Base-by-base conservation (phyloP, 176 grass and related monocot genomes). In the Bromus sterilis region DNA sequence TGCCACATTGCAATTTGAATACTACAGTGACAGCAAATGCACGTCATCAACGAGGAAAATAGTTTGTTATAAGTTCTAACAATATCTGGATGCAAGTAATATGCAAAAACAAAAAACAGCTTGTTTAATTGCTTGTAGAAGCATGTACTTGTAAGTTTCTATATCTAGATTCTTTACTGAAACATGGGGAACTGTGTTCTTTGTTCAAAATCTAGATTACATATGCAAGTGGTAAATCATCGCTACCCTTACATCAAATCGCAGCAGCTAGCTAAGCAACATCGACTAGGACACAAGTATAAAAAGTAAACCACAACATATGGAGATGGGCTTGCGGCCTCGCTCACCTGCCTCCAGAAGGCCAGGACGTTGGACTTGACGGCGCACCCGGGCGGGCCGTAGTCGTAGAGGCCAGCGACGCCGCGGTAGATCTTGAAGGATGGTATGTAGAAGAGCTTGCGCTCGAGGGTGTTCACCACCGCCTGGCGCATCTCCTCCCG, bases 371-470 rank as follows among this genome's bases (percentile, higher is more conserved):
- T 95, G 49, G 93, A 82, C 64, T 93, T 95, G 49, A 93, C 90
- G 67, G 87, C 90, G 73, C 93, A 95, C 0, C 93, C 93, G 0
- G 93, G 90, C 26, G 93, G 93, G 2, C 93, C 93, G 36, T 95
- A 95, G 41, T 95, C 93, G 40, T 95, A 95, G 4, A 95, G 85
- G 13, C 93, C 93, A 1, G 93, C 93, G n/a, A 95, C 90, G 20
- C 93, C 93, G 64, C 93, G 90, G 80, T 95, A 95, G 84, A 93
- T 90, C 93, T 93, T 95, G 76, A 86, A 95, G 0, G 93, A 93
- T 0, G 93, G 93, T 37, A 95, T 95, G 79, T 93, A 93, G 70
- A 95, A 95, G 5, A 93, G 87, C 75, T 91, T 90, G 63, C 93
- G 42, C 79, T 95, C 87, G 9, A 93, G 87, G 9, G 93, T 95